Base-by-base conservation (phyloP, 345 rosid genomes). In the Hypericum androsaemum region DNA sequence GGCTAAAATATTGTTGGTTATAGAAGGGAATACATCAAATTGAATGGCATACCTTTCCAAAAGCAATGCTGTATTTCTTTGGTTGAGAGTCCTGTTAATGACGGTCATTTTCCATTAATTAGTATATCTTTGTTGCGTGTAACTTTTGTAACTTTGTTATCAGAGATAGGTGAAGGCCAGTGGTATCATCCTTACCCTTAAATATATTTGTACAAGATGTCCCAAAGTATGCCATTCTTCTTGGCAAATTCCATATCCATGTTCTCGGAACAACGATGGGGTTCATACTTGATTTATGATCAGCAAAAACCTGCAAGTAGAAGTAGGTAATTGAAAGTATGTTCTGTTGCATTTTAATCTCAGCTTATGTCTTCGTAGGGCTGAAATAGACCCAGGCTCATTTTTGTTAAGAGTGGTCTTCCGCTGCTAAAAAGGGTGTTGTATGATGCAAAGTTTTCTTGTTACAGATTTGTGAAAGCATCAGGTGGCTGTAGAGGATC, bases 261-360 rank as follows among this genome's bases (percentile, higher is more conserved):
- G 52, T 39, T 44, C 64, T 43, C 9, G 73, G 68, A 11, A 69
- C 64, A 16, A 39, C 60, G 50, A 69, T 59, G 10, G 73, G 73
- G 41, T 59, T 54, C 8, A 47, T 12, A 53, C 73, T 69, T 43
- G 73, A 47, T n/a, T 59, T 58, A 12, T 69, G 68, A 53, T 69
- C 73, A 7, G 73, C 73, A 59, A 69, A 63, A 35, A 68, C 64
- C 73, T 68, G 46, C 57, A 53, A 5, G 32, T 0, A 2, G 36
- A 43, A 38, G 38, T 10, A 5, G 22, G 2, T 50, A 17, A 6
- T 39, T 43, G 14, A 5, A 49, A 7, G 6, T 56, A 22, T 22
- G 32, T 22, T 22, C 32, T 22, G 1, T 13, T n/a, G 16, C 22
- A 46, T 22, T 22, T 22, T 1, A 22, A 1, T 22, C 1, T 22